A percentile compares a stretch with the other conserved stretches of the same genome.
Evolutionary conservation across 495 filamentous ascomycete species (phyloP).

Genomic region (Aspergillus homomorphus): DNA sequence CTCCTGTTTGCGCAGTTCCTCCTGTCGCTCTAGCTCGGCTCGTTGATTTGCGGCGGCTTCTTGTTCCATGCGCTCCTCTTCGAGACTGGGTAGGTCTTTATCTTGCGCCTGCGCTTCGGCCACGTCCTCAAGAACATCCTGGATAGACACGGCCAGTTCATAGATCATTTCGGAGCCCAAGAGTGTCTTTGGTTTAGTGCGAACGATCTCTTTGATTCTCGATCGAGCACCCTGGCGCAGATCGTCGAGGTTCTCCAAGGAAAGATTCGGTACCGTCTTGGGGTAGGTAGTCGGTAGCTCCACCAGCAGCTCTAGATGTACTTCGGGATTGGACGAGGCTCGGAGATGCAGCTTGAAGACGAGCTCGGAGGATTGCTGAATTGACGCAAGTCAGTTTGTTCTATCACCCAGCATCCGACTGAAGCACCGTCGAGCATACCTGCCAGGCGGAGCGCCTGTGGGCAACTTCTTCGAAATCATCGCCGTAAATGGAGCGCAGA

Average conservation of each 20-base stretch:
- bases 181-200: constrained; percentile 65
- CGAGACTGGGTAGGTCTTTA: constrained; percentile 75
- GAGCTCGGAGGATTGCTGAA: constrained; percentile 69
- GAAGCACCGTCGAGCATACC: constrained; percentile 42
- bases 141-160: constrained; percentile 75
- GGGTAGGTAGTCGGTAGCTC: constrained; percentile 90
- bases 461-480: constrained; percentile 78
- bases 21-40: constrained; percentile 52
- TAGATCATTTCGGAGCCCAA: constrained; percentile 86
- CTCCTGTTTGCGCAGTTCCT: constrained; percentile 50
- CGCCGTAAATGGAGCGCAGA: constrained; percentile 84
- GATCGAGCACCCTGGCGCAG: constrained; percentile 62
- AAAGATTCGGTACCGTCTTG: constrained; percentile 74
- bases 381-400: constrained; percentile 1
- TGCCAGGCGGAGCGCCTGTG: constrained; percentile 80
- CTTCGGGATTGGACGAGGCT: constrained; percentile 64
- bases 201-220: constrained; percentile 67
- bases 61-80: constrained; percentile 79
- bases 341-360: constrained; percentile 76
- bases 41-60: constrained; percentile 54
- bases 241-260: constrained; percentile 58
- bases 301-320: constrained; percentile 61
- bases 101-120: constrained; percentile 68
- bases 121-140: constrained; percentile 86
- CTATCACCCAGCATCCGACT: neutral